A percentile compares a stretch with the other conserved stretches of the same genome.
phyloP scores from a whole-genome alignment of 768 basidiomycete genomes.

The Tephrocybe rancida region DNA sequence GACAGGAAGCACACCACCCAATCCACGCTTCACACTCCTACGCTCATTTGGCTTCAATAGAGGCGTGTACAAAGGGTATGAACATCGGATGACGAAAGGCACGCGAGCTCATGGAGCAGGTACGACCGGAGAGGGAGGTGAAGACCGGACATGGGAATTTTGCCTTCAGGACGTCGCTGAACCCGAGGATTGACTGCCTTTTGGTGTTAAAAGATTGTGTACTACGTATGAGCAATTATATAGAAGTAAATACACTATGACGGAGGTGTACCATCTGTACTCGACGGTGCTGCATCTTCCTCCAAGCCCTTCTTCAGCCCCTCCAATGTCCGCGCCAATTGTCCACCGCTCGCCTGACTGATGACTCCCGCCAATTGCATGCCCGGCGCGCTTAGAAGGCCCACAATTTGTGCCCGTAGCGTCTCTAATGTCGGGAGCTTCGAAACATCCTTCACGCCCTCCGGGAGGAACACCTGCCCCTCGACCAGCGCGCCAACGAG shows the following conservation, averaged over 20 bases:
- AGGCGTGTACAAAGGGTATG: constrained; percentile 77
- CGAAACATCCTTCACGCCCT: constrained; percentile 62
- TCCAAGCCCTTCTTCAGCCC: constrained; percentile 59
- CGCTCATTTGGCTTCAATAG: constrained; percentile 83
- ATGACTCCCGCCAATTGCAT: constrained; percentile 73
- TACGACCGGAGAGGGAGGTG: constrained; percentile 72
- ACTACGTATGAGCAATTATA: neutral
- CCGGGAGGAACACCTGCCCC: constrained; percentile 64
- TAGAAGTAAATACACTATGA: constrained; percentile 11
- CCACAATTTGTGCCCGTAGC: constrained; percentile 82
- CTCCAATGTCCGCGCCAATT: constrained; percentile 70
- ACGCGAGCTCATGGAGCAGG: constrained; percentile 67
- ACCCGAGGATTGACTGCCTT: neutral
- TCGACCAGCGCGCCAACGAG: constrained; percentile 84
- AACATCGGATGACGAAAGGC: constrained; percentile 94
- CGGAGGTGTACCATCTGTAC: constrained; percentile 13
- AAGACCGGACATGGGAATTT: constrained; percentile 91
- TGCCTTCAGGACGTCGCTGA: constrained; percentile 40
- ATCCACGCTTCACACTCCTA: constrained; percentile 69
- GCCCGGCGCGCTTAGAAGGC: constrained; percentile 75
- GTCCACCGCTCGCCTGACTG: constrained; percentile 68
- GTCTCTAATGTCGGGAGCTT: constrained; percentile 79
- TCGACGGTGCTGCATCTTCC: constrained; percentile 20
- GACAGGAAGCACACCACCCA: constrained; percentile 45
- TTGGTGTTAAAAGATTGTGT: neutral